phyloP scores from a whole-genome alignment of 805 yeast species.

The Saccharomyces paradoxus region DNA sequence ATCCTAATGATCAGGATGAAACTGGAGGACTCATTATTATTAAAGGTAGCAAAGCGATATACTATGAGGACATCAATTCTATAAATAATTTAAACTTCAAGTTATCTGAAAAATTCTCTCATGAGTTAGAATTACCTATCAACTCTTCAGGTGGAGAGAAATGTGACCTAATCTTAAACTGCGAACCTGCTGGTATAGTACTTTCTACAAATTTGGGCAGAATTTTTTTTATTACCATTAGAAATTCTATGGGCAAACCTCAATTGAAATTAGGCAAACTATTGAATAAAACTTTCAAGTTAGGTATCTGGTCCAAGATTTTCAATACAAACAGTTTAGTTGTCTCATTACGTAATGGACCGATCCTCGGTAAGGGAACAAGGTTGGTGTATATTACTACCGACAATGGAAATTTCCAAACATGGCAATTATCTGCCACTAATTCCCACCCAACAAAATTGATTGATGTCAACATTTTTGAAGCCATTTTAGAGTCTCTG shows the following conservation, averaged over 20 bases:
- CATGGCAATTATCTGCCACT: conserved; percentile 42
- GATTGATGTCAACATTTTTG: conserved; percentile 31
- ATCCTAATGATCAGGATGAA: conserved; percentile 42
- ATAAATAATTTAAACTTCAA: conserved; percentile 24
- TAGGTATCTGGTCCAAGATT: conserved; percentile 29
- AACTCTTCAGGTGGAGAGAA: conserved; percentile 7
- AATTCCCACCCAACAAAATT: conserved; percentile 34
- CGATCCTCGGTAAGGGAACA: conserved; percentile 43
- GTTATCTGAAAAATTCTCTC: conserved; percentile 23
- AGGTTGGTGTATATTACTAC: conserved; percentile 36
- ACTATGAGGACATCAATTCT: conserved; percentile 62
- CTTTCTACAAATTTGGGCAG: conserved; percentile 65
- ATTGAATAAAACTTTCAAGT: conserved; percentile 19
- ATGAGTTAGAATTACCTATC: conserved; percentile 17
- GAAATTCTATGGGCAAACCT: conserved; percentile 64
- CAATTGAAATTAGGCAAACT: conserved; percentile 22
- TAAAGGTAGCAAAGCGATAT: conserved; percentile 49
- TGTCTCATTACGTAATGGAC: conserved; percentile 50
- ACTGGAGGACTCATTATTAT: conserved; percentile 52
- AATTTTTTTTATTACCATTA: conserved; percentile 50
- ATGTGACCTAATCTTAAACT: conserved; percentile 49
- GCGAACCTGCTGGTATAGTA: conserved; percentile 69
- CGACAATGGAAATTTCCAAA: conserved; percentile 37
- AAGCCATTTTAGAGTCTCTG: conserved; percentile 34
- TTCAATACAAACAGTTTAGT: conserved; percentile 35